Percentiles rank a stretch among this genome's conserved stretches.
phyloP scores from a whole-genome alignment of 441 rosid genomes.

The Melianthus villosus region DNA sequence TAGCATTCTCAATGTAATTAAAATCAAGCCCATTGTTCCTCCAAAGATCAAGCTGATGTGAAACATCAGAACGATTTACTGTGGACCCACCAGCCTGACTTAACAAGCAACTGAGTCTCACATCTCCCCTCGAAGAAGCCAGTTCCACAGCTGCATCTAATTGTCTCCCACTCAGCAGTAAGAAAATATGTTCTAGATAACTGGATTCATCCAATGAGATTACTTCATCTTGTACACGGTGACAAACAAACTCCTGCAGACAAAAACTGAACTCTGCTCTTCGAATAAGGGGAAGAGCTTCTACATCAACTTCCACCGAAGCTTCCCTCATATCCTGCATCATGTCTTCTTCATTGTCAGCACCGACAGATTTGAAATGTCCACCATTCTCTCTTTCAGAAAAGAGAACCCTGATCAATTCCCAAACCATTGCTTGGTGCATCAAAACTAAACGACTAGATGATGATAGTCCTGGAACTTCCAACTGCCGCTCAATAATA shows the following conservation, averaged over 20 bases:
- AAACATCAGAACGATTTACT: slow-evolving; percentile 54
- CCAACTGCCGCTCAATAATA: slow-evolving; percentile 71
- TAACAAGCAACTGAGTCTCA: slow-evolving; percentile 79
- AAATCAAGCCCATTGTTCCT: slow-evolving; percentile 75
- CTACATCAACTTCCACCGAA: slow-evolving; percentile 48
- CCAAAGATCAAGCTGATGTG: slow-evolving; percentile 74
- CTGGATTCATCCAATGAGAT: slow-evolving; percentile 52
- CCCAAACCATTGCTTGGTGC: slow-evolving; percentile 96
- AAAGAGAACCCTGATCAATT: slow-evolving; percentile 80
- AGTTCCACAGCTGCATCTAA: slow-evolving; percentile 77
- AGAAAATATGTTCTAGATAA: slow-evolving; percentile 67
- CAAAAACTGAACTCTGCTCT: slow-evolving; percentile 90
- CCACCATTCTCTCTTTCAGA: slow-evolving; percentile 53
- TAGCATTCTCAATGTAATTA: slow-evolving; percentile 68
- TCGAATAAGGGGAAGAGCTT: slow-evolving; percentile 73
- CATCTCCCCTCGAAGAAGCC: slow-evolving; percentile 86
- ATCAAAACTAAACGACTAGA: slow-evolving; percentile 56
- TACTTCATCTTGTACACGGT: slow-evolving; percentile 78
- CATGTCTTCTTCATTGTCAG: slow-evolving; percentile 81
- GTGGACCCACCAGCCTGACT: slow-evolving; percentile 93
- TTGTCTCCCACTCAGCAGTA: slow-evolving; percentile 76
- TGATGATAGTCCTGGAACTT: slow-evolving; percentile 53
- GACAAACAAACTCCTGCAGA: slow-evolving; percentile 85
- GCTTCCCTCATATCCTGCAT: slow-evolving; percentile 71
- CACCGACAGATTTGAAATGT: slow-evolving; percentile 35